Base-by-base conservation (phyloP, 108 stramenopile genomes). In the Aurantiochytrium sp. region DNA sequence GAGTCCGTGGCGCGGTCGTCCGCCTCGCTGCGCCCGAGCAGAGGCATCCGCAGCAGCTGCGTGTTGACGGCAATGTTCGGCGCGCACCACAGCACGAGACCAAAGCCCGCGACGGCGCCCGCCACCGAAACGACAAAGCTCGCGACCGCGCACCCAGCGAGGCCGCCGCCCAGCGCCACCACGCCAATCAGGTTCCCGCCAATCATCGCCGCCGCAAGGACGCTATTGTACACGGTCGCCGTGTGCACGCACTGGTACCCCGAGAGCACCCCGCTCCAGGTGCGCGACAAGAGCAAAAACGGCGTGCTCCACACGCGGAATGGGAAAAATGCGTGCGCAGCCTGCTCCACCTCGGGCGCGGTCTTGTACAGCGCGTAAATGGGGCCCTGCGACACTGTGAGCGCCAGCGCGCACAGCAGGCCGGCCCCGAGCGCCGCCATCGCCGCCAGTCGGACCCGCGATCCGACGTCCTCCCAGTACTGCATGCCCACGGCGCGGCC, bases 401-500 rank as follows among this genome's bases (percentile, higher is more conserved):
- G 41, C 86, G 36, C 31, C 39, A 55, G 36, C 5, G 55, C 55
- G 42, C 86, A 87, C 3, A 87, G 2, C 2, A 36, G 15, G 0
- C 86, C 86, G 30, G 41, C 37, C 55, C 36, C 21, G 10, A 87
- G 21, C 55, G 86, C 36, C 12, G 39, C 41, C 12, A 17, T n/a
- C 19, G 36, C 55, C 24, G 86, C 54, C 4, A 87, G 37, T 12
- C 55, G 55, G 15, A 87, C 36, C 15, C 86, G 30, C 17, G 55
- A 37, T 4, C 31, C 55, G 8, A 65, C 55, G 22, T 87, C 55
- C 15, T 59, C 55, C 86, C 86, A 87, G n/a, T 32, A 36, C 86
- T 87, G 34, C 55, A 42, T 42, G 55, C 86, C 86, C 0, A 87
- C 86, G 4, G 86, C 86, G n/a, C 41, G 36, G 4, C 55, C 55